Evolutionary conservation across 257 asterid genomes (phyloP).

Genomic region (Datura wrightii): DNA sequence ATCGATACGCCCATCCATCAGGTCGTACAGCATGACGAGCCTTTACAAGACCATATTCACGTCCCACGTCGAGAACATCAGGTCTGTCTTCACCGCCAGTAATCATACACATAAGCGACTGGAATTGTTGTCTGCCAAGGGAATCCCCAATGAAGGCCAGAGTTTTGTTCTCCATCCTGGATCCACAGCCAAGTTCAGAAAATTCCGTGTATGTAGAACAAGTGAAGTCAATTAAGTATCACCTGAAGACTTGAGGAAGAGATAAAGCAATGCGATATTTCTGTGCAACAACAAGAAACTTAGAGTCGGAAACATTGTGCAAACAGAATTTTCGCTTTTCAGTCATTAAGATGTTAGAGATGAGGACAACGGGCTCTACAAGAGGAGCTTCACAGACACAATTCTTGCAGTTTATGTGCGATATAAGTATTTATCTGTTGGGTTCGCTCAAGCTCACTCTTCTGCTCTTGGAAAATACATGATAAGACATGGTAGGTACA

Average conservation of each 20-base stretch:
- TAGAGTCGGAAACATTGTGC: not conserved
- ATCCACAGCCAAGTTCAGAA: conserved; percentile 33
- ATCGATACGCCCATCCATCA: conserved; percentile 95
- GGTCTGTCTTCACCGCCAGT: conserved; percentile 80
- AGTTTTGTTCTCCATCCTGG: conserved; percentile 86
- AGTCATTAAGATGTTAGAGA: conserved; percentile 16
- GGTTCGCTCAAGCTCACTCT: not conserved
- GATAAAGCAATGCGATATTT: not conserved
- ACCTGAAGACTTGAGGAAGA: not conserved
- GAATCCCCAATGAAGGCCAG: conserved; percentile 94
- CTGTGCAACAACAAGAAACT: not conserved
- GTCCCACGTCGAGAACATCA: conserved; percentile 77
- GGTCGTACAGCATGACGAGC: conserved; percentile 85
- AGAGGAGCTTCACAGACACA: not conserved
- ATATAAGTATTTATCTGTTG: not conserved
- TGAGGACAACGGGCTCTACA: conserved; percentile 1
- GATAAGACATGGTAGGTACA: not conserved
- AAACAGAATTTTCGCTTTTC: not conserved
- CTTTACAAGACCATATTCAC: conserved; percentile 81
- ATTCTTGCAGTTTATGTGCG: conserved; percentile 1
- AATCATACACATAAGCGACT: conserved; percentile 93
- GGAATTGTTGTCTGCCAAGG: conserved; percentile 93
- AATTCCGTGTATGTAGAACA: not conserved
- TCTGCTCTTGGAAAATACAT: not conserved
- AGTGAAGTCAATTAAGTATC: conserved; percentile 22